Base-by-base conservation (phyloP, 2,329 filamentous ascomycete species). In the Elsinoe batatas region DNA sequence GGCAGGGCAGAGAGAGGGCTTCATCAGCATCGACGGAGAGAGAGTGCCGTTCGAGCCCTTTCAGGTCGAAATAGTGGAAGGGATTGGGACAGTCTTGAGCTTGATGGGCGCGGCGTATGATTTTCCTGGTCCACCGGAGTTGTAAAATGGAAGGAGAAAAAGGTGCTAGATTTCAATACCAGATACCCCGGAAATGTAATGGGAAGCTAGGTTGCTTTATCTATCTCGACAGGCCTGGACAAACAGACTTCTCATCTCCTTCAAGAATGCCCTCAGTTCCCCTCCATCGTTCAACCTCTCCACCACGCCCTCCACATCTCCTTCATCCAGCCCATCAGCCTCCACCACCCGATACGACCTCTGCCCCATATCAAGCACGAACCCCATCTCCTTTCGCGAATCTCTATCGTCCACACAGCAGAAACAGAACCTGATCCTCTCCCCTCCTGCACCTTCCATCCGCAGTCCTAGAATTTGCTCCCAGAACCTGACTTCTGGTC, bases 401-500 rank as follows among this genome's bases (percentile, higher is more conserved):
- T 93, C 85, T 64, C 83, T 81, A 73, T 95, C 89, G 66, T 94
- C 83, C 44, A 97, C 76, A 69, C 94, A 88, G 26, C 83, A 87
- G 67, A 89, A 98, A 2, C 93, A 80, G 68, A 98, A 95, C 70
- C 91, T 91, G 63, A 98, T 76, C 22, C 87, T 80, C 71, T 96
- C 84, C 13, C 63, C 60, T 3, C 67, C 66, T 82, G 80, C 1
- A 88, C 91, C 0, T 88, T 97, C 91, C 65, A 98, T 94, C 58
- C 86, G 78, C 67, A 97, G 71, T 57, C 91, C 91, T 58, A 98
- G 75, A 67, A 91, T 93, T 55, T 85, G 86, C 68, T 95, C 87
- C 93, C 93, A 98, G 68, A 97, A 97, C 62, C 91, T 87, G 44
- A 98, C 78, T 74, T 98, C 93, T 0, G 93, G 93, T 42, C 88